These are phyloP conservation scores for Leptodermis oblonga DNA, from an alignment of 257 asterid genomes.

Conservation along the genomic window DNA sequence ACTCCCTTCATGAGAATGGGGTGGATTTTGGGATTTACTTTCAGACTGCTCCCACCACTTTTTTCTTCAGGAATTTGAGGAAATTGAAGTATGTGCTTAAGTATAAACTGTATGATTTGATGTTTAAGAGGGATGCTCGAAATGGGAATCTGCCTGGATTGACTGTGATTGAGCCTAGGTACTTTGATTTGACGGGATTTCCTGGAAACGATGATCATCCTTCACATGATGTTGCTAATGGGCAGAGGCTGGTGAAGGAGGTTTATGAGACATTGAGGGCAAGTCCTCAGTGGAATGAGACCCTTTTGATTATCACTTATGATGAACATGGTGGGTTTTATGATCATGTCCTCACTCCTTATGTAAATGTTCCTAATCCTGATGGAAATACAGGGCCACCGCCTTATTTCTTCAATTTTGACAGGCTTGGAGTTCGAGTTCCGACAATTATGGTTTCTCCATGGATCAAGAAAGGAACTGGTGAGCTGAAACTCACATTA, in stretches of 20 bases:
- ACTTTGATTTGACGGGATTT: constrained; percentile 55
- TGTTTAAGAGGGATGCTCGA: constrained; percentile 63
- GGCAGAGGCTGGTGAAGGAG: constrained; percentile 74
- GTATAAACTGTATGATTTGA: constrained; percentile 48
- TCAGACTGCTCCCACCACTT: constrained; percentile 58
- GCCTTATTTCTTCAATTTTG: constrained; percentile 73
- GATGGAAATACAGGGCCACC: constrained; percentile 82
- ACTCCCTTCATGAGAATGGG: constrained; percentile 53
- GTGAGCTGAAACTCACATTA: constrained; percentile 34
- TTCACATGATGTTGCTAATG: constrained; percentile 74
- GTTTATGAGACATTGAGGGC: constrained; percentile 67
- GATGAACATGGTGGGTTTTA: constrained; percentile 89
- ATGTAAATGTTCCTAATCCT: constrained; percentile 59
- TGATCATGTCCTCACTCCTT: constrained; percentile 78
- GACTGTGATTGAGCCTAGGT: constrained; percentile 73
- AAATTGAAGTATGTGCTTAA: constrained; percentile 63
- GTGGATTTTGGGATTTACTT: constrained; percentile 60
- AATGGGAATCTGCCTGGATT: constrained; percentile 61
- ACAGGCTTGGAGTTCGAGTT: constrained; percentile 90
- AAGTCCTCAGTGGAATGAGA: constrained; percentile 78
- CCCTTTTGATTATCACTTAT: constrained; percentile 56
- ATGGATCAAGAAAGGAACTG: constrained; percentile 88
- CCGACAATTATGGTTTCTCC: constrained; percentile 88
- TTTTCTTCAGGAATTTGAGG: constrained; percentile 63
- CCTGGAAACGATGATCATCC: constrained; percentile 85